Conservation (phyloP, 148 eudicot species). For the Rheum nobile region DNA sequence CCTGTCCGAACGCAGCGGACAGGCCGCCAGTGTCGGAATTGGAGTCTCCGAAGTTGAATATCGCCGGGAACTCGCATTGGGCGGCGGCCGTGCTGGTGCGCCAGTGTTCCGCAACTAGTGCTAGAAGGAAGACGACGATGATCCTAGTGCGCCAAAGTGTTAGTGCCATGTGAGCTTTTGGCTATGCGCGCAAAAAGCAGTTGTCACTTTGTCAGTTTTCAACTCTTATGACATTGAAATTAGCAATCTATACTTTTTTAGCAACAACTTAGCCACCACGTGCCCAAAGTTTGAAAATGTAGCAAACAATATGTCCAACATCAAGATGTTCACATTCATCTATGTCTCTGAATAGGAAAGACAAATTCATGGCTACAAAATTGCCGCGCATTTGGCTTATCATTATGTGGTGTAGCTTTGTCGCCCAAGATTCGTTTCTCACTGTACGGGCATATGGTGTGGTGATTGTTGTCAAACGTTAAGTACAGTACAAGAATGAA, state of each 20-base stretch:
- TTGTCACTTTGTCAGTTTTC: not conserved
- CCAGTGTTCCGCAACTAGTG: not conserved
- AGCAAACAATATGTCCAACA: not conserved
- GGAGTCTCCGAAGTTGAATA: slow-evolving; percentile 67
- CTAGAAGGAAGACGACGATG: not conserved
- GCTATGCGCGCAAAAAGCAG: not conserved
- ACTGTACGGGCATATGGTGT: too few species aligned
- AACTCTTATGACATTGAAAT: not conserved
- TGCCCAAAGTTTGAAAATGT: not conserved
- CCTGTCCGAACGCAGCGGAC: slow-evolving; percentile 59
- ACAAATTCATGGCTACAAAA: not conserved
- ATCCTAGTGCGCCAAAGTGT: not conserved
- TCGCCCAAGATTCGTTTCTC: too few species aligned
- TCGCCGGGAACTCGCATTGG: slow-evolving; percentile 39
- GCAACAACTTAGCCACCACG: not conserved
- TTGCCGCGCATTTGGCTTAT: too few species aligned
- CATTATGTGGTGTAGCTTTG: too few species aligned
- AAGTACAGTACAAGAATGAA: not conserved
- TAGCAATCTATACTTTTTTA: not conserved
- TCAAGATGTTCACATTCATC: not conserved
- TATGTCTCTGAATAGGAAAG: not conserved
- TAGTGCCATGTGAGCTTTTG: not conserved
- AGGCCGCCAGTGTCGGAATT: slow-evolving; percentile 63
- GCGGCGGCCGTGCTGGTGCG: not conserved
- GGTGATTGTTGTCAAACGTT: not conserved